Conservation (phyloP, 306 rosid genomes). For the Oemleria cerasiformis region DNA sequence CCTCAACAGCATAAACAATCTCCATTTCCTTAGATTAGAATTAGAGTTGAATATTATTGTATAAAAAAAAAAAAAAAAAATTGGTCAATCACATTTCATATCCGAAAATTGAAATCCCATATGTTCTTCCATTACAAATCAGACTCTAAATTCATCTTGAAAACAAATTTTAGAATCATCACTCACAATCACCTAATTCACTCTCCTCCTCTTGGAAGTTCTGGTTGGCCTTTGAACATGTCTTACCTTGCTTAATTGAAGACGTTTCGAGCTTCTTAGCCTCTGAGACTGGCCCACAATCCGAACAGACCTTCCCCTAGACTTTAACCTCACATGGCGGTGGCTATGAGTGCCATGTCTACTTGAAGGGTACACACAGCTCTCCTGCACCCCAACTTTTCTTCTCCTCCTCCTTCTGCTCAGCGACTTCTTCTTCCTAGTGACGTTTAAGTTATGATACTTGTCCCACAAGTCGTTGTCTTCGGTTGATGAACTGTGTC, state of each 20-base stretch:
- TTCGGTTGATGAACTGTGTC: conserved; percentile 33
- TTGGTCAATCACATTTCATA: not conserved
- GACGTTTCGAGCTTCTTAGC: not conserved
- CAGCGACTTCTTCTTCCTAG: conserved; percentile 18
- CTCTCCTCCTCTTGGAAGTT: conserved; percentile 7
- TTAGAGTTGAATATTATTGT: no score
- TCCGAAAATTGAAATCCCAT: not conserved
- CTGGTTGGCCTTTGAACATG: not conserved
- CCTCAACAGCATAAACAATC: no score
- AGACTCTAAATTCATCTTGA: not conserved
- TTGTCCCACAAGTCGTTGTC: conserved; percentile 14
- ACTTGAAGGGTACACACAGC: not conserved
- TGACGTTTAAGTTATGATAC: conserved; percentile 7
- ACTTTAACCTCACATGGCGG: conserved; percentile 7
- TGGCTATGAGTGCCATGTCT: conserved; percentile 5
- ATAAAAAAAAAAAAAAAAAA: no score
- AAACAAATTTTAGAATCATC: not conserved
- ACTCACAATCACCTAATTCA: conserved; percentile 1
- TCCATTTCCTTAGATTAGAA: no score
- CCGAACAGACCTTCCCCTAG: not conserved
- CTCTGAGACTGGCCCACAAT: not conserved
- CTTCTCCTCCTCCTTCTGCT: conserved; percentile 23
- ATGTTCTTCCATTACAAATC: not conserved
- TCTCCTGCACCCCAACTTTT: not conserved
- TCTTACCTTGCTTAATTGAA: conserved; percentile 4